Conservation (phyloP, 169 alveolate species). For the Plasmodium knowlesi region DNA sequence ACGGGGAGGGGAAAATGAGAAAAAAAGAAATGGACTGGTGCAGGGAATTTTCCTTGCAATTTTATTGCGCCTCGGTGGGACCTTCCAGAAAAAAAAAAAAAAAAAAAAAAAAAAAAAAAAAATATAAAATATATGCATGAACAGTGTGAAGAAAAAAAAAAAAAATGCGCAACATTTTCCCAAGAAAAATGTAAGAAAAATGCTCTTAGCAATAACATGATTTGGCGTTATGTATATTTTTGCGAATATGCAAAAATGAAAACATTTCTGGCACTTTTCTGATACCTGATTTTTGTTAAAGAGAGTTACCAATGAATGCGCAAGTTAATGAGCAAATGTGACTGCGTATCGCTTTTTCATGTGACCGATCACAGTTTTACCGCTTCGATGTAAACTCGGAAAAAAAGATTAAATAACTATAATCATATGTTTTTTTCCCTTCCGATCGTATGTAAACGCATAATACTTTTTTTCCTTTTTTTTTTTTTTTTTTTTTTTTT, state of each 20-base stretch:
- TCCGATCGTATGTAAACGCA: neutral
- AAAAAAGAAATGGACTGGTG: neutral
- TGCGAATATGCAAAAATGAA: neutral
- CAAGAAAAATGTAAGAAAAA: neutral
- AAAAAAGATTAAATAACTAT: neutral
- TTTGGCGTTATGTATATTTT: neutral
- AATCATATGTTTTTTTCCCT: neutral
- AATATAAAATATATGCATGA: neutral
- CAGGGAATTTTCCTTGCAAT: neutral
- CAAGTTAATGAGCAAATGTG: neutral
- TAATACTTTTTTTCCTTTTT: neutral
- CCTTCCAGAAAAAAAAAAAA: neutral
- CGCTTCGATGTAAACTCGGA: neutral
- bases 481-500: neutral
- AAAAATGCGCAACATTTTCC: neutral
- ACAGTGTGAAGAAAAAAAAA: neutral
- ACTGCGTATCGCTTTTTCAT: neutral
- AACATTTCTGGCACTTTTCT: neutral
- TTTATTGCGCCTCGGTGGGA: neutral
- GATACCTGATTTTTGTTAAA: neutral
- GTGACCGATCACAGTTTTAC: neutral
- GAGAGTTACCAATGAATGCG: neutral
- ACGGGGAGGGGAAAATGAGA: neutral
- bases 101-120: neutral
- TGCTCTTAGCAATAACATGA: neutral